Base-by-base conservation (phyloP, 495 filamentous ascomycete species). In the Xylaria cubensis region DNA sequence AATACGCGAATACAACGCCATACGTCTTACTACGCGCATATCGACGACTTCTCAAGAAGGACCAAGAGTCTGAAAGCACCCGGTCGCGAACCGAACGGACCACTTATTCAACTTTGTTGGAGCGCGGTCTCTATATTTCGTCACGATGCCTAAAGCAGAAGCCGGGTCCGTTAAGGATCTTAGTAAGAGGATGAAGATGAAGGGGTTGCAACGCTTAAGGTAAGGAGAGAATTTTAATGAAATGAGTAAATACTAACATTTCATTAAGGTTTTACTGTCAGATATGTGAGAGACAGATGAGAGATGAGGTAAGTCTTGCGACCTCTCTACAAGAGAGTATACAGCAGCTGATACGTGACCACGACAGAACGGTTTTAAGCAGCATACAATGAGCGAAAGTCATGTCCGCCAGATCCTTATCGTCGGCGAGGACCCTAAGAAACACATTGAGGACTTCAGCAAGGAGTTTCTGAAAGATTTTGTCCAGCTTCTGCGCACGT, bases 141-240 rank as follows among this genome's bases (percentile, higher is more conserved):
- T 67, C 84, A 92, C 76, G n/a, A 99, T 98, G 97, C 92, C 92
- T 67, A 91, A 91, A 83, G 97, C 97, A 71, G 96, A 98, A 85
- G 90, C 93, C 26, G 97, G 96, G 32, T 90, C 89, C 39, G 93
- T 90, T 4, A 98, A 98, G 77, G 87, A 93, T 73, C 87, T 98
- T 61, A 88, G 86, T 81, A 98, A 98, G 82, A 92, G 94, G 80
- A 88, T 97, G 81, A 98, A 98, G 79, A 85, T 90, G 74, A 95
- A 94, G 83, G 95, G 95, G 51, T 85, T 97, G 2, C 93, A 94
- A 73, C 87, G 36, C 36, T 39, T 39, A 8, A 39, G 36, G 36
- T 39, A 39, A 39, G 36, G 8, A 6, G 36, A 8, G 8, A 39
- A 39, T 39, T 8, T 0, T 39, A 39, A 39, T 39, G 36, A 8